Base-by-base conservation (phyloP, 1,284 basidiomycete species). In the Rhodotorula sp. region DNA sequence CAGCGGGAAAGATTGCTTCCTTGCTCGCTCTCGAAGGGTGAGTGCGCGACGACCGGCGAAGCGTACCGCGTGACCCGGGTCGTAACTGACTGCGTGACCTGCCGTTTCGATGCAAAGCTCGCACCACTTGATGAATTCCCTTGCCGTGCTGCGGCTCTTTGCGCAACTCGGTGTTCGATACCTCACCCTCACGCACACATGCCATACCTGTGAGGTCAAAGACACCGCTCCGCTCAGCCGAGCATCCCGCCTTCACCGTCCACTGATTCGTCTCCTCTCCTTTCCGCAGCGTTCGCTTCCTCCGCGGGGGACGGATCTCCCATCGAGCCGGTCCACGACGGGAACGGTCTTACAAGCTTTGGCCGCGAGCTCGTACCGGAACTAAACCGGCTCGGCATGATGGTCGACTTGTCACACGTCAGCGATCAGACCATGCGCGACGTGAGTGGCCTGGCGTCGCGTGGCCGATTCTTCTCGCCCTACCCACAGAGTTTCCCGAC, bases 71-170 rank as follows among this genome's bases (percentile, higher is more conserved):
- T 38, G 34, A 5, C 6, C 34, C 34, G 34, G 34, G 8, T 7
- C 34, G 34, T 38, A 38, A 38, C 6, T 7, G 8, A 38, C 34
- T 38, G 26, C 18, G 5, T 18, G 43, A 60, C 23, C 47, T 60
- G 43, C 10, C 56, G 10, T 23, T 2, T n/a, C 5, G 18, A 14
- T 18, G 45, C 60, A 61, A 28, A 28, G 60, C 47, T 61, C 60
- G 0, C 93, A 95, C 80, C 91, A 93, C 79, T 84, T 95, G 14
- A 93, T 92, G 28, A 95, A 94, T 81, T 95, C 92, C 0, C 85
- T 97, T 60, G 86, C 86, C 23, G 88, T 89, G 14, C 83, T 93
- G 52, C 86, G 93, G 49, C 88, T 89, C 78, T 92, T 90, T 79
- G 86, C 91, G 75, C 84, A 84, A 28, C 87, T 95, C 18, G 93